Base-by-base conservation (phyloP, 169 alveolate genomes). In the Eimeria falciformis region DNA sequence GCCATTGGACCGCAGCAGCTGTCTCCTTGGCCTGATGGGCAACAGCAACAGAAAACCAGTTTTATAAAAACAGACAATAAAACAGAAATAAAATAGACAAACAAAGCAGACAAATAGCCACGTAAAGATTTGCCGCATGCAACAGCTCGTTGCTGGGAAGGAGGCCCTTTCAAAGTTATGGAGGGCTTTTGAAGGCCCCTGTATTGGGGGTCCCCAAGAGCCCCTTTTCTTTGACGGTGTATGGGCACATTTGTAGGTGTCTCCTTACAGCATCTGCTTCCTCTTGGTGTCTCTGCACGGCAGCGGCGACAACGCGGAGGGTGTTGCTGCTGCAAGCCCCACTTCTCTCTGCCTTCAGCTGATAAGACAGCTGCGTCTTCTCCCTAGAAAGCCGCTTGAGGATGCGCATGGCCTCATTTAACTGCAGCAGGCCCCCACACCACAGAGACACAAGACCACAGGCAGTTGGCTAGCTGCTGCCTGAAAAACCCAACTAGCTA, bases 241-340 rank as follows among this genome's bases (percentile, higher is more conserved):
- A 3, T 18, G 23, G 12, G 71, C 37, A 21, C 62, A 58, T 23
- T 0, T 12, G 71, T 0, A 58, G n/a, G 71, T 21, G 71, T 21
- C 71, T 50, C 62, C 18, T 9, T 25, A 68, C 79, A n/a, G 79
- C 79, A 6, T 68, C 79, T 9, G 79, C 79, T 68, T n/a, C 79
- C 12, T 23, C 45, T 29, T 68, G 79, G 79, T 68, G n/a, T n/a
- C 21, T 25, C 12, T 27, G 9, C 50, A 17, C 23, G 5, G 79
- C 47, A 23, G 79, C 79, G 29, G 45, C 79, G 2, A 25, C 50
- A 1, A 12, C 33, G 12, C 29, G 50, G 18, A 5, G 79, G 46
- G 40, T 29, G 47, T 9, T 68, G 79, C 79, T 68, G 43, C 18
- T 29, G 79, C 79, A 11, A 46, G 50, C 29, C 18, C 79, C 12